Conservation (phyloP, 208 protist species). For the Tetramitus jugosus region DNA sequence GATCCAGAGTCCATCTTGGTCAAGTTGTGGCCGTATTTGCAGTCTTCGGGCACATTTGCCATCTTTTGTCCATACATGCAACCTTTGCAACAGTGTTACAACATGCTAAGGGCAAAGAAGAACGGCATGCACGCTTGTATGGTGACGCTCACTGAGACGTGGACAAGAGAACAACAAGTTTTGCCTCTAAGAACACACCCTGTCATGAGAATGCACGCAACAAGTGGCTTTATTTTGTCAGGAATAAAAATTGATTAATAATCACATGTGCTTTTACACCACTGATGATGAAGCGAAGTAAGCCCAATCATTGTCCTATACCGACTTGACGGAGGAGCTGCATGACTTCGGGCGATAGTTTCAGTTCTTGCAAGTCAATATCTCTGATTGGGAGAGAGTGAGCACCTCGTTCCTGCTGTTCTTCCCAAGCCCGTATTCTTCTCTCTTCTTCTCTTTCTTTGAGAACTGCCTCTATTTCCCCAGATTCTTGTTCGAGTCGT, state of each 20-base stretch:
- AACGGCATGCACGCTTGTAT: not conserved
- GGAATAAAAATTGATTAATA: slow-evolving; percentile 44
- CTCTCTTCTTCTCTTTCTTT: too few species aligned
- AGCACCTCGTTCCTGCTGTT: too few species aligned
- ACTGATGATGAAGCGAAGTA: too few species aligned
- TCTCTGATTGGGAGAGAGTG: too few species aligned
- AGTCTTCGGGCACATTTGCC: not conserved
- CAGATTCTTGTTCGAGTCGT: too few species aligned
- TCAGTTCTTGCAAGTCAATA: too few species aligned
- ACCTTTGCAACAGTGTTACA: not conserved
- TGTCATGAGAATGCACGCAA: slow-evolving; percentile 76
- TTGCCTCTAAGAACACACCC: slow-evolving; percentile 80
- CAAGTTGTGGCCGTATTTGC: not conserved
- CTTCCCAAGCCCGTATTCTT: too few species aligned
- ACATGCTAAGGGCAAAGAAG: not conserved
- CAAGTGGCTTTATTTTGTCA: slow-evolving; percentile 75
- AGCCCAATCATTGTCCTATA: too few species aligned
- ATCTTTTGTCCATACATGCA: slow-evolving; percentile 6
- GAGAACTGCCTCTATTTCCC: too few species aligned
- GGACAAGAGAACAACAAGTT: slow-evolving; percentile 81
- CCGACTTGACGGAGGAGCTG: too few species aligned
- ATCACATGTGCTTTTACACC: not conserved
- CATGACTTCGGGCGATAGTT: too few species aligned
- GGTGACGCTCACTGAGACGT: slow-evolving; percentile 64
- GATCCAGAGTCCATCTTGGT: not conserved